phyloP scores from a whole-genome alignment of 73 alveolate species.

The Tetrahymena elliotti region DNA sequence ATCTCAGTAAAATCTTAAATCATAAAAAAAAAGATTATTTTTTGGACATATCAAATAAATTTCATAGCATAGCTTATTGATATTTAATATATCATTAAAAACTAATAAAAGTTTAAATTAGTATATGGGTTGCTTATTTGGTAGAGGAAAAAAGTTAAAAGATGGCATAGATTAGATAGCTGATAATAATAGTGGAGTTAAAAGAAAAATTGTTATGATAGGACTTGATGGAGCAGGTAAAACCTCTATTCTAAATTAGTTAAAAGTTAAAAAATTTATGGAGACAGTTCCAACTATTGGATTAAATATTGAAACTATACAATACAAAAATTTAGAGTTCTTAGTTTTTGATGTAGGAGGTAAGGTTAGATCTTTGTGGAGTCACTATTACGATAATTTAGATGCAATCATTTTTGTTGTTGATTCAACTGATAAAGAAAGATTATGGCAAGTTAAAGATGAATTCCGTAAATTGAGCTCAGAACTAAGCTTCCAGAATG shows the following conservation, averaged over 20 bases:
- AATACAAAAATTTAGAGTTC: slow-evolving; percentile 30
- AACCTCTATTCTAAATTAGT: slow-evolving; percentile 57
- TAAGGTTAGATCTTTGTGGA: slow-evolving; percentile 64
- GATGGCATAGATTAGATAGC: neutral
- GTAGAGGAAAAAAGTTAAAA: neutral
- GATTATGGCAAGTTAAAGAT: slow-evolving; percentile 74
- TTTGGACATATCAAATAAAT: neutral
- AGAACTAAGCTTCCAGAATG: slow-evolving; percentile 16
- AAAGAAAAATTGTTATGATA: slow-evolving; percentile 57
- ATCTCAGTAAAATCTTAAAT: neutral
- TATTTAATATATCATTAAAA: too few relatives aligned
- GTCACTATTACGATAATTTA: slow-evolving; percentile 72
- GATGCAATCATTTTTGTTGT: slow-evolving; percentile 87
- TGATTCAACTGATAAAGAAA: slow-evolving; percentile 73
- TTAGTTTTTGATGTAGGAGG: slow-evolving; percentile 92
- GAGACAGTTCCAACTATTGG: slow-evolving; percentile 75
- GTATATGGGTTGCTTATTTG: neutral
- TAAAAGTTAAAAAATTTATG: slow-evolving; percentile 46
- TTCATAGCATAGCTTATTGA: neutral
- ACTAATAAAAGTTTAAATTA: neutral
- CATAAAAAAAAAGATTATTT: neutral
- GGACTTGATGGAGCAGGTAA: slow-evolving; percentile 85
- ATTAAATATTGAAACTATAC: slow-evolving; percentile 53
- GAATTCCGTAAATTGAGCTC: slow-evolving; percentile 47
- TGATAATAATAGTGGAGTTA: slow-evolving; percentile 12